phyloP scores from a whole-genome alignment of 345 rosid genomes.

The Triadica sebifera region DNA sequence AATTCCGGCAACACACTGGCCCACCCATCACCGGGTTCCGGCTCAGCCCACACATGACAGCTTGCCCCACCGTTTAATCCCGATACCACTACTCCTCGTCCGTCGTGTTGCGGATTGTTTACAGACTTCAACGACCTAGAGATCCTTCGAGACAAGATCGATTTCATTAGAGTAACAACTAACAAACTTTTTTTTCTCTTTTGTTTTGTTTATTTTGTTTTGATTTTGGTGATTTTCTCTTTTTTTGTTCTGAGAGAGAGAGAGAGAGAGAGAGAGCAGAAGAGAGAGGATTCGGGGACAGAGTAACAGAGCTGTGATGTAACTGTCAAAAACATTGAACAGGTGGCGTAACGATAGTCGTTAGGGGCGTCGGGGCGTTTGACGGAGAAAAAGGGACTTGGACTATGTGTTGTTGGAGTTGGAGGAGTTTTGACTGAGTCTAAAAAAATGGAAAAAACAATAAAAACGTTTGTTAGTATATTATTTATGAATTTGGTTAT shows the following conservation, averaged over 20 bases:
- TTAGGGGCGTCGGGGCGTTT: background rate
- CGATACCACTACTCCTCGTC: constrained; percentile 6
- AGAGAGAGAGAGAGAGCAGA: background rate
- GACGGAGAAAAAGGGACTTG: background rate
- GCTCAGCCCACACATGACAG: constrained; percentile 16
- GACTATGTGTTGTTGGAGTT: background rate
- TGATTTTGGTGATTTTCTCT: background rate
- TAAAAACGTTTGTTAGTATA: background rate
- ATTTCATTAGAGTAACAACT: constrained; percentile 56
- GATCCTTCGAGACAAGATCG: constrained; percentile 58
- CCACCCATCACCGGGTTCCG: constrained; percentile 43
- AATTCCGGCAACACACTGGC: constrained; percentile 75
- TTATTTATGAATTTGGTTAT: background rate
- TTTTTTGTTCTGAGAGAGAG: background rate
- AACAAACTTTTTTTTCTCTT: background rate
- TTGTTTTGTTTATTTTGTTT: background rate
- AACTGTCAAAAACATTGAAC: background rate
- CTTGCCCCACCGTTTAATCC: background rate
- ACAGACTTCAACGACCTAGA: constrained; percentile 44
- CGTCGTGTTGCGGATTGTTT: constrained; percentile 15
- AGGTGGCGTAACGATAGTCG: background rate
- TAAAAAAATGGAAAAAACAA: background rate
- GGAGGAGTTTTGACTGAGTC: constrained; percentile 12
- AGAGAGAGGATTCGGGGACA: background rate
- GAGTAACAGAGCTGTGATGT: constrained; percentile 4